A percentile compares a stretch with the other conserved stretches of the same genome.
phyloP scores from a whole-genome alignment of 2,329 filamentous ascomycete species.

The Ascocoryne sarcoides region DNA sequence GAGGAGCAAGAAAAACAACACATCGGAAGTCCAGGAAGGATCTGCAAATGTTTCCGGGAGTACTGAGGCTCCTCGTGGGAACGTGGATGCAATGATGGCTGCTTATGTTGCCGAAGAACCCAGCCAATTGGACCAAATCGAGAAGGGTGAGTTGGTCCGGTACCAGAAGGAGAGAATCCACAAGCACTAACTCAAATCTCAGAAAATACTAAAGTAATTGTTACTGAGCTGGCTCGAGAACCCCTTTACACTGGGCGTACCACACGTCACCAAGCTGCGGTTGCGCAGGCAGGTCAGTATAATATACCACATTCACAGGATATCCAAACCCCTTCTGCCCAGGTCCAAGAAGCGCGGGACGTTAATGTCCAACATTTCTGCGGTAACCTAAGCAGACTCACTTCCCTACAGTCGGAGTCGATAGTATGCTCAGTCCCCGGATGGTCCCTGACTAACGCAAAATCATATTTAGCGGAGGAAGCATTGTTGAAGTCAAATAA shows the following conservation, averaged over 20 bases:
- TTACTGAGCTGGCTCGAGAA: not conserved
- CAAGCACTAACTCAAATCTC: slow-evolving; percentile 7
- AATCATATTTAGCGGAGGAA: slow-evolving; percentile 21
- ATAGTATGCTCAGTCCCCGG: too few relatives aligned
- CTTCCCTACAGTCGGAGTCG: slow-evolving; percentile 2
- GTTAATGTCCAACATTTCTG: slow-evolving; percentile 13
- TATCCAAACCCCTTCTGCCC: slow-evolving; percentile 4
- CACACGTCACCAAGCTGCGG: slow-evolving; percentile 23
- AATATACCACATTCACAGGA: slow-evolving; percentile 10
- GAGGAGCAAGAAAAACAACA: slow-evolving; percentile 21
- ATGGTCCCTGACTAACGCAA: slow-evolving; percentile 13
- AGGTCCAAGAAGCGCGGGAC: slow-evolving; percentile 9
- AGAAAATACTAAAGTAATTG: slow-evolving; percentile 3
- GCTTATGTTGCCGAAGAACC: too few relatives aligned
- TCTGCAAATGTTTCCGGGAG: not conserved
- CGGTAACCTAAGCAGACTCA: slow-evolving; percentile 9
- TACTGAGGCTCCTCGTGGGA: too few relatives aligned
- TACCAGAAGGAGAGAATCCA: slow-evolving; percentile 5
- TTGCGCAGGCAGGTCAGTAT: slow-evolving; percentile 28
- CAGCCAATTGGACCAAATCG: too few relatives aligned
- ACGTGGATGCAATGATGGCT: slow-evolving; percentile 1
- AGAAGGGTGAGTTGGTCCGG: slow-evolving; percentile 11
- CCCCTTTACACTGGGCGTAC: slow-evolving; percentile 12
- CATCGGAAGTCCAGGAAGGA: slow-evolving; percentile 9
- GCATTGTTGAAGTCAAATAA: slow-evolving; percentile 5